Conservation (phyloP, 495 filamentous ascomycete species). For the Neurospora intermedia region DNA sequence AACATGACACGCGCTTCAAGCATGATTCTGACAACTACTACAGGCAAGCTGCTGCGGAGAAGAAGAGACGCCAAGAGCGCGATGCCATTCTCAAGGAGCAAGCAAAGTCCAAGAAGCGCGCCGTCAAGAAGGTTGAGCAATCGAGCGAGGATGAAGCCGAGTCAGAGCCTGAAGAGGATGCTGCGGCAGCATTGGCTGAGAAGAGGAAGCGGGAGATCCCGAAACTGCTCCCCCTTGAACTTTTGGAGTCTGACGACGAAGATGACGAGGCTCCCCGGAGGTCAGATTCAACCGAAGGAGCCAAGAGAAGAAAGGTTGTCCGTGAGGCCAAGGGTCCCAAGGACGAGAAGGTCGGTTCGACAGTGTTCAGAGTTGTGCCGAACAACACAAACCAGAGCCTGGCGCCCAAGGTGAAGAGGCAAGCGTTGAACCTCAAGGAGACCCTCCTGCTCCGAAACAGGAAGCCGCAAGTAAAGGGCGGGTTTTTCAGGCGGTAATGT, state of each 20-base stretch:
- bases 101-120: constrained; percentile 29
- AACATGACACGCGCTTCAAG: neutral
- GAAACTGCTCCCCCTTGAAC: constrained; percentile 32
- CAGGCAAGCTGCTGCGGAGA: constrained; percentile 32
- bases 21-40: constrained; percentile 1
- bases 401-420: constrained; percentile 29
- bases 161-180: constrained; percentile 11
- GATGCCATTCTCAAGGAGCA: constrained; percentile 35
- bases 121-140: constrained; percentile 1
- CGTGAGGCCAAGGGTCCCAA: constrained; percentile 18
- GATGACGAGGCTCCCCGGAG: constrained; percentile 15
- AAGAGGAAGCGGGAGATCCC: constrained; percentile 26
- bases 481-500: constrained; percentile 29
- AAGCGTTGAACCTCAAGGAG: constrained; percentile 22
- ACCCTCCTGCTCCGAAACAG: constrained; percentile 26
- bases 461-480: constrained; percentile 16
- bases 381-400: constrained; percentile 20
- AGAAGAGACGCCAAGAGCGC: constrained; percentile 35
- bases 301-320: constrained; percentile 28
- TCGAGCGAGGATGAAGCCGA: constrained; percentile 5
- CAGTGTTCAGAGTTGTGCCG: constrained; percentile 31
- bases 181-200: constrained; percentile 5
- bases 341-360: constrained; percentile 30
- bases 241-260: constrained; percentile 35
- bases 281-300: constrained; percentile 9